Conservation (phyloP, 108 stramenopile genomes). For the Cyclotella choctawhatcheeana region DNA sequence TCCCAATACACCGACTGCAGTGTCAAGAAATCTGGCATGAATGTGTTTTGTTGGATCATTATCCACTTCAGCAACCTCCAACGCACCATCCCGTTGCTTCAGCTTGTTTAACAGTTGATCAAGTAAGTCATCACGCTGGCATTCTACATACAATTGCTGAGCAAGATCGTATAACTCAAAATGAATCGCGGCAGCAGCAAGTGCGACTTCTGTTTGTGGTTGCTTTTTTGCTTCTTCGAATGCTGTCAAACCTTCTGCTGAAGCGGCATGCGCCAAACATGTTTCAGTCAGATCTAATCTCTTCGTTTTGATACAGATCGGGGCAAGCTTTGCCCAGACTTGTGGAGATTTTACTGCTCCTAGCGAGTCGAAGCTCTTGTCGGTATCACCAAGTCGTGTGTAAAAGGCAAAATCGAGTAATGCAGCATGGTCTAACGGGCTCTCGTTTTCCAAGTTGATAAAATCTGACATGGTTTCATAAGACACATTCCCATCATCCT, state of each 20-base stretch:
- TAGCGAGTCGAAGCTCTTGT: slow-evolving; percentile 69
- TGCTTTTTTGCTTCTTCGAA: slow-evolving; percentile 50
- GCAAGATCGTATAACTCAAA: slow-evolving; percentile 71
- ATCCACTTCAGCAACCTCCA: slow-evolving; percentile 52
- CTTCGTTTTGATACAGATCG: slow-evolving; percentile 75
- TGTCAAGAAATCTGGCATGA: slow-evolving; percentile 33
- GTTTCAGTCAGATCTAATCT: slow-evolving; percentile 79
- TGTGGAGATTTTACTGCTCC: slow-evolving; percentile 49
- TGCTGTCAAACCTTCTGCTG: slow-evolving; percentile 59
- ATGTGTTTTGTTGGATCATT: slow-evolving; percentile 62
- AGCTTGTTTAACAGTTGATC: slow-evolving; percentile 58
- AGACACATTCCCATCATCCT: slow-evolving; percentile 8
- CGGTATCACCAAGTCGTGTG: slow-evolving; percentile 63
- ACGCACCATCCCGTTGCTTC: slow-evolving; percentile 62
- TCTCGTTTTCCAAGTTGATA: slow-evolving; percentile 55
- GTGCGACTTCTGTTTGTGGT: slow-evolving; percentile 51
- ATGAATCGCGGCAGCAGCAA: slow-evolving; percentile 70
- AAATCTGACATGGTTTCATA: slow-evolving; percentile 66
- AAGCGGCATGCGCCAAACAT: slow-evolving; percentile 73
- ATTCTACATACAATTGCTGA: slow-evolving; percentile 59
- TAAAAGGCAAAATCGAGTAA: slow-evolving; percentile 69
- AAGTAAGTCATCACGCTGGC: slow-evolving; percentile 64
- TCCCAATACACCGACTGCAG: background rate
- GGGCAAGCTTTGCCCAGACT: slow-evolving; percentile 80
- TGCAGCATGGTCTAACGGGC: slow-evolving; percentile 34